Evolutionary conservation across 192 early-diverging fungal genomes (phyloP).

Genomic region (Rhizophagus prolifer): DNA sequence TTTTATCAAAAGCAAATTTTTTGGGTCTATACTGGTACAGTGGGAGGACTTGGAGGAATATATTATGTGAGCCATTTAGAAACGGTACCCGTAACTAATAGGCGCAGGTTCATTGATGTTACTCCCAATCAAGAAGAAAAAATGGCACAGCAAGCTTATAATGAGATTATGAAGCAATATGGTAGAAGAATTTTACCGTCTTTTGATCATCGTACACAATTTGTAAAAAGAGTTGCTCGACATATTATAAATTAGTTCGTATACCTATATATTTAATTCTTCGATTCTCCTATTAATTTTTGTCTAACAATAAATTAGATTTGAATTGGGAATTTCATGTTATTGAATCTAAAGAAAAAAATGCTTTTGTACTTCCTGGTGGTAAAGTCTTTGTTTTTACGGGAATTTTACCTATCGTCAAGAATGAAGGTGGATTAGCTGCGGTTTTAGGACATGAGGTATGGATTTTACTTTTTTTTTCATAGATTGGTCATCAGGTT

Average conservation of each 20-base stretch:
- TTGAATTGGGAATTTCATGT: slow-evolving; percentile 93
- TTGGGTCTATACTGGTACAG: slow-evolving; percentile 27
- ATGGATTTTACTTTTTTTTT: not conserved
- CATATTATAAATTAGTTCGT: slow-evolving; percentile 53
- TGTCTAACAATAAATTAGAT: slow-evolving; percentile 27
- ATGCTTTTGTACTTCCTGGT: slow-evolving; percentile 94
- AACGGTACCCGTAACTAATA: slow-evolving; percentile 65
- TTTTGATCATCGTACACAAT: slow-evolving; percentile 57
- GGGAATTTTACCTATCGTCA: slow-evolving; percentile 79
- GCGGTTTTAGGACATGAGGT: slow-evolving; percentile 90
- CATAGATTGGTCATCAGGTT: slow-evolving; percentile 79
- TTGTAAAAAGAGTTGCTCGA: slow-evolving; percentile 70
- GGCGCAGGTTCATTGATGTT: slow-evolving; percentile 70
- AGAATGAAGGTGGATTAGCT: slow-evolving; percentile 85
- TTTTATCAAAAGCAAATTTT: slow-evolving; percentile 23
- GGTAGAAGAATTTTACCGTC: slow-evolving; percentile 65
- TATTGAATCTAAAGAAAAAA: slow-evolving; percentile 74
- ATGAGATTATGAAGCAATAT: slow-evolving; percentile 67
- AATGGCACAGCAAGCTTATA: slow-evolving; percentile 72
- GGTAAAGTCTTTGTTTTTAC: slow-evolving; percentile 98
- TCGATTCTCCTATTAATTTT: not conserved
- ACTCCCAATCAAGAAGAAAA: slow-evolving; percentile 56
- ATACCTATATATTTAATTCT: not conserved
- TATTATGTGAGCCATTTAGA: slow-evolving; percentile 77
- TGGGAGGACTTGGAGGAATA: slow-evolving; percentile 42